Conservation (phyloP, 2,329 filamentous ascomycete genomes). For the Rachicladosporium sp. region DNA sequence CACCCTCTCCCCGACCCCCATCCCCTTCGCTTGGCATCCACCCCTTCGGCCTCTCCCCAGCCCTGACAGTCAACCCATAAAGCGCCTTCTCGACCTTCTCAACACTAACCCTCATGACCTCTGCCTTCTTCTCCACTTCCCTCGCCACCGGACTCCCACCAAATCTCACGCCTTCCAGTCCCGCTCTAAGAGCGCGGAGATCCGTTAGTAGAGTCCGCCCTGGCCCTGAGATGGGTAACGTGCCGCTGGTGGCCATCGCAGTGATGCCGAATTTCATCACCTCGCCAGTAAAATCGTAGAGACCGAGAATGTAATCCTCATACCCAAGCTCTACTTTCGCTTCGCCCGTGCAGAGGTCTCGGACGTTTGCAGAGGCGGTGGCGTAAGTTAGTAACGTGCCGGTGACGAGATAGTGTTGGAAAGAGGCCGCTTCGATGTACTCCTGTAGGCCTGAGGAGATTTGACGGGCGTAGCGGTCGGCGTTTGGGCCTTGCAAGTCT, state of each 20-base stretch:
- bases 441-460: slow-evolving; percentile 79
- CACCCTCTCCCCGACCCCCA: slow-evolving; percentile 26
- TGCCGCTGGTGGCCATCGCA: slow-evolving; percentile 62
- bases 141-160: slow-evolving; percentile 41
- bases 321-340: slow-evolving; percentile 11
- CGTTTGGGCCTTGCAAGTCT: slow-evolving; percentile 68
- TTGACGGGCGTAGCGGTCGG: slow-evolving; percentile 66
- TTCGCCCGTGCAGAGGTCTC: slow-evolving; percentile 25
- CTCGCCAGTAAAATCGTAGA: slow-evolving; percentile 91
- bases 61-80: slow-evolving; percentile 77
- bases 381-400: slow-evolving; percentile 61
- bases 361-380: slow-evolving; percentile 37
- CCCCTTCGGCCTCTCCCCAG: slow-evolving; percentile 76
- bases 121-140: slow-evolving; percentile 67
- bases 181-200: slow-evolving; percentile 63
- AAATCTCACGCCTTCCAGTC: slow-evolving; percentile 59
- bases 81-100: slow-evolving; percentile 86
- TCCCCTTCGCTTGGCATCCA: slow-evolving; percentile 56
- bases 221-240: slow-evolving; percentile 25
- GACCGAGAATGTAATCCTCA: slow-evolving; percentile 42
- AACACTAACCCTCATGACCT: slow-evolving; percentile 76
- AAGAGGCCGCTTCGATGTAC: slow-evolving; percentile 82
- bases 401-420: slow-evolving; percentile 72
- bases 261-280: slow-evolving; percentile 95
- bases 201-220: slow-evolving; percentile 62